Evolutionary conservation across 495 filamentous ascomycete genomes (phyloP).

Genomic region (Penicillium argentinense): DNA sequence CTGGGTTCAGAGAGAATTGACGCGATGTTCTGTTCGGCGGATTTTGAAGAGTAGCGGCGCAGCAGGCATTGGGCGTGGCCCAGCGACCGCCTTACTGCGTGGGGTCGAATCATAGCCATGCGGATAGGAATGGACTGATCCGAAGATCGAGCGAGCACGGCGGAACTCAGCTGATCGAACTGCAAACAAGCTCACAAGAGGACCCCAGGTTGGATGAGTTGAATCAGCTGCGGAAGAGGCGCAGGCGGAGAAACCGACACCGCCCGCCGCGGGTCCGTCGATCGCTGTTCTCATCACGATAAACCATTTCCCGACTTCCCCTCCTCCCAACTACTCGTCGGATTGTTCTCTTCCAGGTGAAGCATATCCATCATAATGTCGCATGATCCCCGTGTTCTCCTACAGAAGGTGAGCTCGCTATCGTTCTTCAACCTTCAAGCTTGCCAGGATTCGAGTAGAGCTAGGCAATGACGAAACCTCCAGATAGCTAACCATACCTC

Average conservation of each 20-base stretch:
- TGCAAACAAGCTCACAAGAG: no score
- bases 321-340: slow-evolving; percentile 1
- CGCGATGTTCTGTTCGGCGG: slow-evolving; percentile 38
- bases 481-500: slow-evolving; percentile 29
- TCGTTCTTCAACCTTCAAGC: slow-evolving; percentile 12
- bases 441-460: slow-evolving; percentile 17
- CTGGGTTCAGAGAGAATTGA: slow-evolving; percentile 66
- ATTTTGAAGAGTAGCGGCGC: slow-evolving; percentile 33
- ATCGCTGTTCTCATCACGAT: slow-evolving; percentile 27
- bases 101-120: slow-evolving; percentile 16
- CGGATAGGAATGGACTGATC: neutral
- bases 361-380: slow-evolving; percentile 28
- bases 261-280: slow-evolving; percentile 24
- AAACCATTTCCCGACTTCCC: slow-evolving; percentile 10
- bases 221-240: neutral
- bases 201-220: neutral
- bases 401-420: slow-evolving; percentile 52
- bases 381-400: slow-evolving; percentile 57
- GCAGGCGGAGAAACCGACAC: slow-evolving; percentile 19
- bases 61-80: slow-evolving; percentile 4
- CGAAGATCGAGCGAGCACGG: neutral
- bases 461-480: slow-evolving; percentile 26
- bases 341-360: neutral
- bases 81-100: slow-evolving; percentile 17
- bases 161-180: no score